Base-by-base conservation (phyloP, 2,329 filamentous ascomycete genomes). In the Scedosporium dehoogii region DNA sequence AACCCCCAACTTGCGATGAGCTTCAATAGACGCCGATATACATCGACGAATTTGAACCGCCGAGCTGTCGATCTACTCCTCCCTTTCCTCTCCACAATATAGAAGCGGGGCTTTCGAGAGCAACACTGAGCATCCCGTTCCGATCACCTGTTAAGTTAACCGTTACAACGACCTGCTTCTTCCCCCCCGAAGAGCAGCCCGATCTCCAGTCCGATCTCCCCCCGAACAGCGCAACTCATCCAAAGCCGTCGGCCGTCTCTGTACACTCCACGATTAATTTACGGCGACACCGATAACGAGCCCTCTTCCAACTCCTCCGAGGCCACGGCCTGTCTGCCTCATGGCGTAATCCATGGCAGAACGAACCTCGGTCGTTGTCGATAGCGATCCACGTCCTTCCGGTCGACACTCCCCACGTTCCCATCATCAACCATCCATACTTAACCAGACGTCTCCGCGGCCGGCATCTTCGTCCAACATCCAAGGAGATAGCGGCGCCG, bases 321-420 rank as follows among this genome's bases (percentile, higher is more conserved):
- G 63, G 63, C 59, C 57, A 46, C 58, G 62, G 71, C 72, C 71
- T 72, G 71, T 75, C 74, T 77, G 80, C 77, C 81, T 78, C 74
- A 85, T 85, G 83, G 83, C 83, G 83, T 85, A 85, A 83, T 83
- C 80, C 81, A 85, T 85, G 83, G 83, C 83, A 84, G 82, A 85
- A 81, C 82, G 79, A 84, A 85, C 75, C 75, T 70, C 73, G 73
- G 72, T 41, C 58, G 59, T 60, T 60, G 58, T 63, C 48, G 58
- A 64, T 62, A 64, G 63, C 64, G 64, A 65, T 51, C 60, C 33
- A 48, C 53, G 56, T 21, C 63, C 56, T 33, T 44, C 58, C 57
- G 53, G 59, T 18, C 62, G 59, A 63, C 58, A 59, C 42, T 57
- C 57, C 21, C 27, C 55, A 18, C 57, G 44, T 58, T 66, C 57